phyloP scores from a whole-genome alignment of 1,284 basidiomycete species.

The Ganoderma lucidum region DNA sequence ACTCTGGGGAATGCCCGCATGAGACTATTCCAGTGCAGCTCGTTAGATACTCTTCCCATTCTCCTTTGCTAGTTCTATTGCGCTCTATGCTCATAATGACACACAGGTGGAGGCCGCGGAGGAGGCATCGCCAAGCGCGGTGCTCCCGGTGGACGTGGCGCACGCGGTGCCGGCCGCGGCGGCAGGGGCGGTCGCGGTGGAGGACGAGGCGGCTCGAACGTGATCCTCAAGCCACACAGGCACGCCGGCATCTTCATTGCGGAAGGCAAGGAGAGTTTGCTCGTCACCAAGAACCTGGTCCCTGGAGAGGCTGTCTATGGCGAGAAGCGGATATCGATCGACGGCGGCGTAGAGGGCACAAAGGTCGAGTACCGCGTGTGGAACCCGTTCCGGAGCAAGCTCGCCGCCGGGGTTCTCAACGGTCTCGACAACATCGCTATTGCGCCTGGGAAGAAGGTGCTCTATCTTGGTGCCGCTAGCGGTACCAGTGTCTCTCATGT shows the following conservation, averaged over 20 bases:
- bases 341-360: conserved; percentile 79
- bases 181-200: conserved; percentile 60
- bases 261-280: conserved; percentile 95
- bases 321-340: conserved; percentile 94
- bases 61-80: neutral
- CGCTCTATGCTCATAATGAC: neutral
- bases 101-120: conserved; percentile 47
- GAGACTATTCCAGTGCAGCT: neutral
- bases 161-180: conserved; percentile 55
- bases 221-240: conserved; percentile 94
- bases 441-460: conserved; percentile 93
- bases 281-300: conserved; percentile 98
- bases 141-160: conserved; percentile 42
- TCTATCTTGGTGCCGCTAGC: conserved; percentile 97
- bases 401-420: conserved; percentile 96
- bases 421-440: conserved; percentile 97
- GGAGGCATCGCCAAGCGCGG: conserved; percentile 50
- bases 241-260: conserved; percentile 95
- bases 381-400: conserved; percentile 99
- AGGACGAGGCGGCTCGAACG: conserved; percentile 76
- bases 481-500: conserved; percentile 99
- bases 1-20: neutral
- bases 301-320: conserved; percentile 99
- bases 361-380: conserved; percentile 99
- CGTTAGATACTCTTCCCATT: neutral